Evolutionary conservation across 2,329 filamentous ascomycete genomes (phyloP).

Genomic region (Sordariomycetes sp.): DNA sequence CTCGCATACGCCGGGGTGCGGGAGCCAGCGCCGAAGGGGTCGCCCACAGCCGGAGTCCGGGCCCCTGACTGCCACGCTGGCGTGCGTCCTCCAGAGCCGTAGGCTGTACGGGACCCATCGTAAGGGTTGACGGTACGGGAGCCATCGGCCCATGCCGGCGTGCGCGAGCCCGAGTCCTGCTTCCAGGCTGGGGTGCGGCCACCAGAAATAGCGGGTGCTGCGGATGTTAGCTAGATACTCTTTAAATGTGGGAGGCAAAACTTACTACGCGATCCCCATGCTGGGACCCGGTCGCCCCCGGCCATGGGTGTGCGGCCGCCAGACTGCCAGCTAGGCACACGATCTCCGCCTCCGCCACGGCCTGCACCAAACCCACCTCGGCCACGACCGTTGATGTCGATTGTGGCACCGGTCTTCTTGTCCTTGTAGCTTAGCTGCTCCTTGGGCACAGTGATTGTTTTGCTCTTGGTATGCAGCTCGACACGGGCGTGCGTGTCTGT

Average conservation of each 20-base stretch:
- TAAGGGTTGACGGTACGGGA: slow-evolving; percentile 62
- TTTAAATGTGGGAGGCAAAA: slow-evolving; percentile 11
- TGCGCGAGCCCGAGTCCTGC: slow-evolving; percentile 46
- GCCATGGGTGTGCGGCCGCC: slow-evolving; percentile 62
- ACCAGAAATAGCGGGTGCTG: slow-evolving; percentile 46
- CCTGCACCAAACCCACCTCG: slow-evolving; percentile 35
- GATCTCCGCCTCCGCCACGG: slow-evolving; percentile 27
- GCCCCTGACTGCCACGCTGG: slow-evolving; percentile 73
- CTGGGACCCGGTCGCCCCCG: slow-evolving; percentile 59
- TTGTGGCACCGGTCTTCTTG: slow-evolving; percentile 66
- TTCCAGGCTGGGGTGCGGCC: slow-evolving; percentile 57
- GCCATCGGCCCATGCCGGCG: slow-evolving; percentile 61
- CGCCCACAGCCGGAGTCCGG: slow-evolving; percentile 54
- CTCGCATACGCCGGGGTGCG: slow-evolving; percentile 55
- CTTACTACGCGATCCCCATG: slow-evolving; percentile 65
- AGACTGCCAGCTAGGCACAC: slow-evolving; percentile 49
- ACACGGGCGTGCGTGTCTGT: slow-evolving; percentile 80
- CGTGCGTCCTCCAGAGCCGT: slow-evolving; percentile 63
- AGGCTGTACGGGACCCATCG: slow-evolving; percentile 66
- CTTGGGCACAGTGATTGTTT: slow-evolving; percentile 78
- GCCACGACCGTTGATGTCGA: slow-evolving; percentile 55
- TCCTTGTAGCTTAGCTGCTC: slow-evolving; percentile 80
- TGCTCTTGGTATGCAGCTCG: slow-evolving; percentile 90
- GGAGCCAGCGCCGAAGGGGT: slow-evolving; percentile 58
- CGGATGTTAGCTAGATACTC: slow-evolving; percentile 34